Evolutionary conservation across 2,329 filamentous ascomycete species (phyloP).

Genomic region (Penicillium sp.): DNA sequence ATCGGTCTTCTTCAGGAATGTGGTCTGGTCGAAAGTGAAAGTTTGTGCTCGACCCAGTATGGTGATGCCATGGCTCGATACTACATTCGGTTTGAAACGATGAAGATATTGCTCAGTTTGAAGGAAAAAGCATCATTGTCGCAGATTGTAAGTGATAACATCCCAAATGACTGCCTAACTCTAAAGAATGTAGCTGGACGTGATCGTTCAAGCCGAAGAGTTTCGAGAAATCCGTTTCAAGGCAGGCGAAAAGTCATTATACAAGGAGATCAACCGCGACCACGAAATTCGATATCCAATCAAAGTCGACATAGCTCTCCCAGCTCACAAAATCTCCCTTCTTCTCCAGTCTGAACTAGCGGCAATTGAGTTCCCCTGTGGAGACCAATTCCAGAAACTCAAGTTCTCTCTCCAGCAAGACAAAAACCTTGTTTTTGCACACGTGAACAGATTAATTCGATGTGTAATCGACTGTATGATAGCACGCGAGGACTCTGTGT

Average conservation of each 20-base stretch:
- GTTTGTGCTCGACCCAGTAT: conserved; percentile 67
- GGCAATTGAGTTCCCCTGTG: conserved; percentile 61
- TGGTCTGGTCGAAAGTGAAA: conserved; percentile 55
- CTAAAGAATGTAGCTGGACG: conserved; percentile 57
- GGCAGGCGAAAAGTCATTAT: conserved; percentile 65
- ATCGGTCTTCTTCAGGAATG: conserved; percentile 64
- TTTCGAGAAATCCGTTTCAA: conserved; percentile 73
- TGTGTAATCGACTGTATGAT: conserved; percentile 76
- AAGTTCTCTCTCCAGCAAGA: conserved; percentile 61
- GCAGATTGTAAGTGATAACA: conserved; percentile 61
- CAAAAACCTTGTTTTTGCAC: conserved; percentile 65
- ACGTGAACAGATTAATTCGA: conserved; percentile 68
- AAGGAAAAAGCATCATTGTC: conserved; percentile 62
- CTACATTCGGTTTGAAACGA: conserved; percentile 77
- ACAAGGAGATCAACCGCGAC: conserved; percentile 71
- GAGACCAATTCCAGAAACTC: conserved; percentile 58
- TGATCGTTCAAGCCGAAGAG: conserved; percentile 68
- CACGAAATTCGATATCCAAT: conserved; percentile 70
- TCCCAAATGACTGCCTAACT: not conserved
- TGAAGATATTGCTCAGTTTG: conserved; percentile 68
- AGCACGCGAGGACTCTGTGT: conserved; percentile 62
- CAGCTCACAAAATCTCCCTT: conserved; percentile 74
- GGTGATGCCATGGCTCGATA: conserved; percentile 82
- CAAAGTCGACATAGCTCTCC: conserved; percentile 64
- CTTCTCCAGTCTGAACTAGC: conserved; percentile 76